These are phyloP conservation scores for Nannochloropsis gaditana DNA, from an alignment of 108 stramenopile species.

Conservation along the genomic window DNA sequence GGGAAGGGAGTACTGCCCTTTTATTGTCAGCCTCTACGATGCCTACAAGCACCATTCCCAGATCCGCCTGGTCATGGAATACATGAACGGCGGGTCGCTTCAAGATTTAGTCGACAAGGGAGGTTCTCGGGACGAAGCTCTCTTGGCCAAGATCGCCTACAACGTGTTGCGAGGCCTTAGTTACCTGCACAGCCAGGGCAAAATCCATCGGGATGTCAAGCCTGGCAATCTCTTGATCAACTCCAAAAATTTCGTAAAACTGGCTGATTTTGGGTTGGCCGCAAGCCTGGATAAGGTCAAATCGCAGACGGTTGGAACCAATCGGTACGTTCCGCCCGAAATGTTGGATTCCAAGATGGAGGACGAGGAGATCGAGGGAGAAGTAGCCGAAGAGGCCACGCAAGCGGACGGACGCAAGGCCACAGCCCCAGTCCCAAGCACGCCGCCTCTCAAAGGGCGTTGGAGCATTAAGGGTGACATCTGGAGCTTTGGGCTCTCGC, in stretches of 20 bases:
- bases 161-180: neutral
- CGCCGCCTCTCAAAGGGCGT: neutral
- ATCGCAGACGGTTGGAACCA: neutral
- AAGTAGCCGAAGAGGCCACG: neutral
- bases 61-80: neutral
- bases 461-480: constrained; percentile 20
- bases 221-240: neutral
- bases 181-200: constrained; percentile 26
- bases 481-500: neutral
- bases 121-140: neutral
- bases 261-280: neutral
- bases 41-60: neutral
- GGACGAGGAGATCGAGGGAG: constrained; percentile 15
- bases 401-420: neutral
- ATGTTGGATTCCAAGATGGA: neutral
- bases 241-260: neutral
- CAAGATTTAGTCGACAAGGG: constrained; percentile 18
- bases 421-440: neutral
- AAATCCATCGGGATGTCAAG: neutral
- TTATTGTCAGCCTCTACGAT: neutral
- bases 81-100: constrained; percentile 1
- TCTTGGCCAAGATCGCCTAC: neutral
- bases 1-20: constrained; percentile 4
- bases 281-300: constrained; percentile 9
- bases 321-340: neutral